Percentiles rank a stretch among this genome's conserved stretches.
Conservation (phyloP, 177 flowering plant genomes). For the Vitis hybrid region DNA sequence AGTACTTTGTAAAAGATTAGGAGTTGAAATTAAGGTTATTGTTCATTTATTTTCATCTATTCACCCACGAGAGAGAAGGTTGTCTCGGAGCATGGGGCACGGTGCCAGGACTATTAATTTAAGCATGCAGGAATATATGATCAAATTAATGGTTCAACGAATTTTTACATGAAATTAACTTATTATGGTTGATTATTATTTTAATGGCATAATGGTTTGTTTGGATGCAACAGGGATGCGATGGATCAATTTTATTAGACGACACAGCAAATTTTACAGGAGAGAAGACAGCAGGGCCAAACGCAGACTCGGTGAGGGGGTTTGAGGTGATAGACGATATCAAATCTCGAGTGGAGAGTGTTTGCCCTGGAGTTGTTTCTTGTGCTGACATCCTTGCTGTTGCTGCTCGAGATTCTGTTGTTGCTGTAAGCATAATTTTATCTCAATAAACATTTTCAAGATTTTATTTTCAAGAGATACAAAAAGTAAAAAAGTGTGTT, state of each 20-base stretch:
- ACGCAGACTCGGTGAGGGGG: constrained; percentile 28
- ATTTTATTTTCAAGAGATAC: too few species aligned
- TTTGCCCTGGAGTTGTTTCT: constrained; percentile 35
- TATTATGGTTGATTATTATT: too few species aligned
- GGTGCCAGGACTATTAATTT: too few species aligned
- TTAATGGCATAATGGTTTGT: not conserved
- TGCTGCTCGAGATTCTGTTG: constrained; percentile 35
- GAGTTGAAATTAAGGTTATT: too few species aligned
- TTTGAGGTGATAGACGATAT: constrained; percentile 36
- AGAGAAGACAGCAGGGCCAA: constrained; percentile 33
- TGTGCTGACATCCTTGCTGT: constrained; percentile 42
- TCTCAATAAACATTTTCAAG: not conserved
- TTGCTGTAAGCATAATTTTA: constrained; percentile 17
- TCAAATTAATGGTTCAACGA: too few species aligned
- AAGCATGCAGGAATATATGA: too few species aligned
- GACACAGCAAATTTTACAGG: constrained; percentile 33
- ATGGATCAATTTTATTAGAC: constrained; percentile 36
- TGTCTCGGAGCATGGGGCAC: too few species aligned
- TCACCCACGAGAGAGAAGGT: too few species aligned
- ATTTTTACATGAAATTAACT: too few species aligned
- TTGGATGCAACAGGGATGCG: constrained; percentile 40
- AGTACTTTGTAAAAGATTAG: too few species aligned
- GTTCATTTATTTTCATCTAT: too few species aligned
- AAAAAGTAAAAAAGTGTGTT: too few species aligned
- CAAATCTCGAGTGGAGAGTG: constrained; percentile 25